phyloP scores from a whole-genome alignment of 345 rosid species.

The Brassica rapa region DNA sequence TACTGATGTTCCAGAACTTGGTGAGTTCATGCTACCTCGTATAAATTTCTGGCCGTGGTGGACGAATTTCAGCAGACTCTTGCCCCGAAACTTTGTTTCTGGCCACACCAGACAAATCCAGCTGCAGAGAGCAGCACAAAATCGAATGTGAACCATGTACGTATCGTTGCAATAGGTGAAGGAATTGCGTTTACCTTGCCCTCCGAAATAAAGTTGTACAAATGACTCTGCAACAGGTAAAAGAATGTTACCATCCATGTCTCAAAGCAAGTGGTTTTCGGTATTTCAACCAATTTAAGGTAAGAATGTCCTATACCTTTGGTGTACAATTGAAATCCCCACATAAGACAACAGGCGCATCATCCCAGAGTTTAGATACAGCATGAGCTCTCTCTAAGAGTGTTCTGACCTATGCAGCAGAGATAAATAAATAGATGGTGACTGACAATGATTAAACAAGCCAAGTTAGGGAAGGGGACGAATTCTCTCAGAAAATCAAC shows the following conservation, averaged over 20 bases:
- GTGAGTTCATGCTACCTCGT: conserved; percentile 47
- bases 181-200: conserved; percentile 60
- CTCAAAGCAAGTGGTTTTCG: not conserved
- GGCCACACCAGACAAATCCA: conserved; percentile 66
- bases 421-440: conserved; percentile 12
- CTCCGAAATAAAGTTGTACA: conserved; percentile 83
- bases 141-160: conserved; percentile 18
- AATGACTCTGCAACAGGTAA: conserved; percentile 70
- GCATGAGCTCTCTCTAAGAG: conserved; percentile 76
- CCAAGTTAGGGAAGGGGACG: conserved; percentile 11
- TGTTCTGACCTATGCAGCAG: conserved; percentile 62
- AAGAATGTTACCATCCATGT: conserved; percentile 27
- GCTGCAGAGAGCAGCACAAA: conserved; percentile 47
- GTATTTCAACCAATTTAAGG: conserved; percentile 17
- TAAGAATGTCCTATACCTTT: conserved; percentile 52
- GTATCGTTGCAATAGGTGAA: conserved; percentile 10
- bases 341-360: conserved; percentile 90
- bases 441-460: conserved; percentile 1
- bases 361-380: conserved; percentile 75
- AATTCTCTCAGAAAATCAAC: not conserved
- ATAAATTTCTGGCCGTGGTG: conserved; percentile 39
- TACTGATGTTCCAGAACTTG: conserved; percentile 21
- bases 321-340: conserved; percentile 97
- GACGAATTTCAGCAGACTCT: conserved; percentile 62
- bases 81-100: conserved; percentile 94